phyloP scores from a whole-genome alignment of 2,329 filamentous ascomycete species.

The Xylaria digitata region DNA sequence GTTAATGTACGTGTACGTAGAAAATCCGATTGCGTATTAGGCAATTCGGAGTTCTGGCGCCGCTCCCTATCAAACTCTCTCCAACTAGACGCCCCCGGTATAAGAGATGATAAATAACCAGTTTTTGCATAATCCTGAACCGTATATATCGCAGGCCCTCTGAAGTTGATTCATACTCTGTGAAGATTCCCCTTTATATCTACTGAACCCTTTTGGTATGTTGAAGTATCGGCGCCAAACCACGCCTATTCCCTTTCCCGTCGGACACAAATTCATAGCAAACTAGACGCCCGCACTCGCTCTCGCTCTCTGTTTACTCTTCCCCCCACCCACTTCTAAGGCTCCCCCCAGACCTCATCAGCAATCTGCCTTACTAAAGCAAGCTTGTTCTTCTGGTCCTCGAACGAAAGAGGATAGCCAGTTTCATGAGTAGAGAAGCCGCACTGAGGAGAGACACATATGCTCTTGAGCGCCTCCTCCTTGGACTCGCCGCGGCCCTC shows the following conservation, averaged over 20 bases:
- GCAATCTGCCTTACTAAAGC: slow-evolving; percentile 77
- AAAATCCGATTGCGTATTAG: background rate
- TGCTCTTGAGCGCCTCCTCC: slow-evolving; percentile 75
- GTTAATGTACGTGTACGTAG: background rate
- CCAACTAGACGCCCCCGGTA: slow-evolving; percentile 3
- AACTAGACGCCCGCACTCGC: background rate
- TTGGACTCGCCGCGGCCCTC: slow-evolving; percentile 72
- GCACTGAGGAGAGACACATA: slow-evolving; percentile 77
- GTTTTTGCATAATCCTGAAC: background rate
- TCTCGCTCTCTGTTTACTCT: background rate
- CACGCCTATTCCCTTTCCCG: background rate
- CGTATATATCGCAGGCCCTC: slow-evolving; percentile 15
- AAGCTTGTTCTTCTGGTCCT: slow-evolving; percentile 80
- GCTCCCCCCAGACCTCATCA: slow-evolving; percentile 74
- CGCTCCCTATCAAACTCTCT: background rate
- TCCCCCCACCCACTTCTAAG: slow-evolving; percentile 40
- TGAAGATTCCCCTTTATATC: slow-evolving; percentile 26
- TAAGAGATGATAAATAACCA: background rate
- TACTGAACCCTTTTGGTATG: slow-evolving; percentile 32
- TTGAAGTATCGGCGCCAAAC: slow-evolving; percentile 40
- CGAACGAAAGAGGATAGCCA: slow-evolving; percentile 74
- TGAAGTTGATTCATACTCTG: slow-evolving; percentile 46
- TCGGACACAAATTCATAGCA: slow-evolving; percentile 1
- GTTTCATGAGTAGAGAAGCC: slow-evolving; percentile 80
- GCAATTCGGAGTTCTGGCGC: background rate